Conservation (phyloP, 306 rosid species). For the Ammopiptanthus mongolicus region DNA sequence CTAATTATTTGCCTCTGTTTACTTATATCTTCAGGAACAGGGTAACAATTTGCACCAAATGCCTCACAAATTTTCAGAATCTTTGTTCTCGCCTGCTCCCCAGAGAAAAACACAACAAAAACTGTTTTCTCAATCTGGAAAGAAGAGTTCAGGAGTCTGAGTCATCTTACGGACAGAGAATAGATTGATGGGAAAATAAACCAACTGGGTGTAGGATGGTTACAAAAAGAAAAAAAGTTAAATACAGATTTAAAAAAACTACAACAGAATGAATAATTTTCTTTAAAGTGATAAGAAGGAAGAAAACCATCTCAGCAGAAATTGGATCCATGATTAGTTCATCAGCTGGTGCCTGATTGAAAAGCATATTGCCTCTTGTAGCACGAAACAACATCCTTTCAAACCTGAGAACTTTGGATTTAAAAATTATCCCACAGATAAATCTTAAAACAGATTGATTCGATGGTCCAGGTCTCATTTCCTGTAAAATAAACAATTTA, state of each 20-base stretch:
- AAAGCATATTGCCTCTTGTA: slow-evolving; percentile 91
- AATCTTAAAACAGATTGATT: slow-evolving; percentile 79
- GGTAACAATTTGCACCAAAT: slow-evolving; percentile 84
- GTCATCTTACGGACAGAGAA: neutral
- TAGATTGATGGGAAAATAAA: neutral
- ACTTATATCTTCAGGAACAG: slow-evolving; percentile 80
- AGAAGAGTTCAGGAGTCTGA: neutral
- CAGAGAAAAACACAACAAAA: slow-evolving; percentile 87
- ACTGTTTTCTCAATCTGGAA: slow-evolving; percentile 80
- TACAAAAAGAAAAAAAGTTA: neutral
- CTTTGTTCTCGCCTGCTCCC: slow-evolving; percentile 79
- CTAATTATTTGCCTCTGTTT: slow-evolving; percentile 79
- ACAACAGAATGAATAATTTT: neutral
- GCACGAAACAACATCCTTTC: slow-evolving; percentile 93
- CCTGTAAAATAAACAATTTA: slow-evolving; percentile 37
- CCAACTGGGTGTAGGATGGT: neutral
- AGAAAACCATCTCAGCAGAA: slow-evolving; percentile 69
- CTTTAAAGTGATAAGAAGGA: slow-evolving; percentile 22
- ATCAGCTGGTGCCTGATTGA: slow-evolving; percentile 76
- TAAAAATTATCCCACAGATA: slow-evolving; percentile 75
- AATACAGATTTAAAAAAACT: neutral
- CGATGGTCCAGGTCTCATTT: slow-evolving; percentile 51
- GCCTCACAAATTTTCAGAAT: slow-evolving; percentile 88
- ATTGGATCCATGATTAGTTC: slow-evolving; percentile 72
- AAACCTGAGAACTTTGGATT: slow-evolving; percentile 66